These are phyloP conservation scores for Ustilago trichophora DNA, from an alignment of 1,284 basidiomycete genomes.

Conservation along the genomic window DNA sequence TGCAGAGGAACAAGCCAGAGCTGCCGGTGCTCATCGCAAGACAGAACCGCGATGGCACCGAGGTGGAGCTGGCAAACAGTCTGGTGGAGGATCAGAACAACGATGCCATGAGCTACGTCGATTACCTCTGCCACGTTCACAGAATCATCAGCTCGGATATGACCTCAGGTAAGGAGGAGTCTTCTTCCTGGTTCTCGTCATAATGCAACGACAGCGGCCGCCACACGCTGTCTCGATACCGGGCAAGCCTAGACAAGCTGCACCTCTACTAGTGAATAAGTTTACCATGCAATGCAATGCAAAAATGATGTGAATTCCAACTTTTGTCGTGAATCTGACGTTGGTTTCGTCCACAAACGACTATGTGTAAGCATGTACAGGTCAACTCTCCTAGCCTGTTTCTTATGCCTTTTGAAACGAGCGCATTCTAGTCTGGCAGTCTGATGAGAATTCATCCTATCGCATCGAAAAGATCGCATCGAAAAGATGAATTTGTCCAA, in stretches of 20 bases:
- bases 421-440: too few species aligned
- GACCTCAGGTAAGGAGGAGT: conserved; percentile 48
- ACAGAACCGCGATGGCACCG: conserved; percentile 90
- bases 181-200: conserved; percentile 44
- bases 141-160: conserved; percentile 63
- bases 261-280: not conserved
- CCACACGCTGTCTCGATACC: too few species aligned
- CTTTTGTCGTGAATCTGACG: too few species aligned
- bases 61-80: conserved; percentile 97
- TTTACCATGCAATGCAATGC: not conserved
- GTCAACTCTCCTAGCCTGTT: too few species aligned
- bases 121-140: conserved; percentile 65
- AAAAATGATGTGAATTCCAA: not conserved
- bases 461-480: too few species aligned
- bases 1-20: conserved; percentile 73
- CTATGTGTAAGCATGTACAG: too few species aligned
- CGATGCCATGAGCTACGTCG: conserved; percentile 75
- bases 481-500: too few species aligned
- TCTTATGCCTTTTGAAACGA: too few species aligned
- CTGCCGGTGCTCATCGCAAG: conserved; percentile 82
- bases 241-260: not conserved
- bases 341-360: too few species aligned
- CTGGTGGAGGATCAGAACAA: conserved; percentile 97
- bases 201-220: not conserved
- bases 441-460: too few species aligned